Percentiles rank a stretch among this genome's conserved stretches.
phyloP scores from a whole-genome alignment of 768 basidiomycete genomes.

The Dendrothele bispora region DNA sequence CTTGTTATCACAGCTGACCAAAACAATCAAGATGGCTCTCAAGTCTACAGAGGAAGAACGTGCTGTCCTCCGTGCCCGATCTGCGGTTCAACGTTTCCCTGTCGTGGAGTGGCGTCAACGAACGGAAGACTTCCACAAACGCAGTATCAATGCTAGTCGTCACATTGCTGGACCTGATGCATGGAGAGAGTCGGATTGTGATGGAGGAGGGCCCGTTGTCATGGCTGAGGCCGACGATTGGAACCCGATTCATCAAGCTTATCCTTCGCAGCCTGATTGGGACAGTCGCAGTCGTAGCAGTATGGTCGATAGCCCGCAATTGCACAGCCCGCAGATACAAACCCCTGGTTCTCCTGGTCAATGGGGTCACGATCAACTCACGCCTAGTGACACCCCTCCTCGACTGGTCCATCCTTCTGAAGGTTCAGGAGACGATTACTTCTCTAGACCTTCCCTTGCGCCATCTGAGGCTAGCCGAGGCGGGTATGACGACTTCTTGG shows the following conservation, averaged over 20 bases:
- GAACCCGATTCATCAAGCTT: conserved; percentile 66
- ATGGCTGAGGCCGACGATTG: conserved; percentile 77
- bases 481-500: conserved; percentile 78
- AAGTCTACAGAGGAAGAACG: conserved; percentile 91
- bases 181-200: conserved; percentile 76
- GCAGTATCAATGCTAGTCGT: conserved; percentile 77
- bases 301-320: conserved; percentile 28
- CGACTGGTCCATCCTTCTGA: conserved; percentile 20
- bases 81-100: conserved; percentile 95
- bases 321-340: conserved; percentile 26
- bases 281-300: background rate
- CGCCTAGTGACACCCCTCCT: conserved; percentile 1
- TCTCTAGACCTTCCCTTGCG: background rate
- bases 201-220: conserved; percentile 43
- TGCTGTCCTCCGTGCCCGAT: conserved; percentile 89
- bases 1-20: conserved; percentile 92
- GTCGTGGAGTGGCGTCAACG: conserved; percentile 98
- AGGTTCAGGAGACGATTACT: background rate
- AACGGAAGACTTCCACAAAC: conserved; percentile 92
- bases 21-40: conserved; percentile 92
- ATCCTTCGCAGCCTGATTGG: conserved; percentile 17
- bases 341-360: conserved; percentile 4
- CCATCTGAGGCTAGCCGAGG: conserved; percentile 26
- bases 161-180: conserved; percentile 68
- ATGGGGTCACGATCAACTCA: conserved; percentile 3